Conservation (phyloP, 495 filamentous ascomycete species). For the Hamigera avellanea region DNA sequence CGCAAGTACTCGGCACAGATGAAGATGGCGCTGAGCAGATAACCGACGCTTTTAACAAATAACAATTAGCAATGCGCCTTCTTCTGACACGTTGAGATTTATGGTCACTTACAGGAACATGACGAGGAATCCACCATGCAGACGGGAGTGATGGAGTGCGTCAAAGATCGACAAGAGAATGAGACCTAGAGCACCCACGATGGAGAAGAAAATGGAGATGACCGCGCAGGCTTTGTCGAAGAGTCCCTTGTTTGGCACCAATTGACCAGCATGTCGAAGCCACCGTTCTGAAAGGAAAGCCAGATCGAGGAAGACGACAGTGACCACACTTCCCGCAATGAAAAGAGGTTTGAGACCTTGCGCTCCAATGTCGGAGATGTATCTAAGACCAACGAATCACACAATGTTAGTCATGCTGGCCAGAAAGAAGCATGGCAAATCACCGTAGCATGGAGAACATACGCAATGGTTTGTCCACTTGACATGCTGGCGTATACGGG, state of each 20-base stretch:
- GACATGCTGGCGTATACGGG: constrained; percentile 58
- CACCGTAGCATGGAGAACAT: constrained; percentile 20
- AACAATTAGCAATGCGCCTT: not conserved
- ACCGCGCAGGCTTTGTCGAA: constrained; percentile 60
- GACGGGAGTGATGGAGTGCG: constrained; percentile 46
- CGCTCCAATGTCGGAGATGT: constrained; percentile 76
- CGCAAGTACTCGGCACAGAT: constrained; percentile 83
- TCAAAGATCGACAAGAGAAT: constrained; percentile 82
- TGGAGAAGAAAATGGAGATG: constrained; percentile 57
- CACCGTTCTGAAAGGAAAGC: constrained; percentile 72
- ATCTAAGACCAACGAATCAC: constrained; percentile 15
- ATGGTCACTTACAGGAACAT: constrained; percentile 60
- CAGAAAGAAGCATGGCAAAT: not conserved
- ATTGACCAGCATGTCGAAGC: constrained; percentile 63
- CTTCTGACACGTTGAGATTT: not conserved
- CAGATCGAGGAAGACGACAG: constrained; percentile 74
- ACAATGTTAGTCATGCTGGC: no score
- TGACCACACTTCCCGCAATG: constrained; percentile 65
- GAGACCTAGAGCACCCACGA: constrained; percentile 66
- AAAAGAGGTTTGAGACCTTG: constrained; percentile 72
- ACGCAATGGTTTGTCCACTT: constrained; percentile 59
- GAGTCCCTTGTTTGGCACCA: constrained; percentile 55
- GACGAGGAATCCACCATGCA: constrained; percentile 68
- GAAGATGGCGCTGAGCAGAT: constrained; percentile 69
- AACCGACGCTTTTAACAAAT: constrained; percentile 23